Percentiles rank a stretch among this genome's conserved stretches.
Evolutionary conservation across 129 eudicot genomes (phyloP).

Genomic region (Saposhnikovia divaricata): DNA sequence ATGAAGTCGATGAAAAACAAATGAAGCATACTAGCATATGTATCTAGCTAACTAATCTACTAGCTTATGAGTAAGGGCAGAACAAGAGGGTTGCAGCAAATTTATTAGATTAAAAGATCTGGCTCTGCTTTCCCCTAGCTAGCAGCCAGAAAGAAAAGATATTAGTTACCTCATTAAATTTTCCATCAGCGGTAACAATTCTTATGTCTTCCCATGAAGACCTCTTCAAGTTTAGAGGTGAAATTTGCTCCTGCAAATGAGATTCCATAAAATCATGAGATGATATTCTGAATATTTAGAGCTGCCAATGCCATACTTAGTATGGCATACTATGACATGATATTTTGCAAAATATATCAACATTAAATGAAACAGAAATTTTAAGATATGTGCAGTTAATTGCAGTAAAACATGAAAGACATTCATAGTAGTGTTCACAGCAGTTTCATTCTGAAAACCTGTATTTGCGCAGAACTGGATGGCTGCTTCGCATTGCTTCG

Average conservation of each 20-base stretch:
- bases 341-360: background rate
- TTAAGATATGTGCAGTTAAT: background rate
- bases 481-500: background rate
- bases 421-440: background rate
- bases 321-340: background rate
- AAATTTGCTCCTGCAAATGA: background rate
- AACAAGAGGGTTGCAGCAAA: background rate
- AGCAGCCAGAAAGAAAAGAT: background rate
- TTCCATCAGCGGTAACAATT: background rate
- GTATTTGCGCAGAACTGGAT: background rate
- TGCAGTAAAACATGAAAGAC: background rate
- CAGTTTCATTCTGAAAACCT: background rate
- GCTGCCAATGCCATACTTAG: background rate
- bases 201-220: background rate
- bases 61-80: background rate
- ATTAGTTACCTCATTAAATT: background rate
- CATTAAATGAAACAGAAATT: background rate
- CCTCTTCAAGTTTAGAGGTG: background rate
- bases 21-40: no score
- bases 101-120: background rate
- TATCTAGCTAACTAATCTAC: background rate
- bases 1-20: background rate
- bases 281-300: no score
- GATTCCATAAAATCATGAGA: background rate
- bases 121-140: background rate